phyloP scores from a whole-genome alignment of 2,329 filamentous ascomycete genomes.

The Sarocladium strictum region DNA sequence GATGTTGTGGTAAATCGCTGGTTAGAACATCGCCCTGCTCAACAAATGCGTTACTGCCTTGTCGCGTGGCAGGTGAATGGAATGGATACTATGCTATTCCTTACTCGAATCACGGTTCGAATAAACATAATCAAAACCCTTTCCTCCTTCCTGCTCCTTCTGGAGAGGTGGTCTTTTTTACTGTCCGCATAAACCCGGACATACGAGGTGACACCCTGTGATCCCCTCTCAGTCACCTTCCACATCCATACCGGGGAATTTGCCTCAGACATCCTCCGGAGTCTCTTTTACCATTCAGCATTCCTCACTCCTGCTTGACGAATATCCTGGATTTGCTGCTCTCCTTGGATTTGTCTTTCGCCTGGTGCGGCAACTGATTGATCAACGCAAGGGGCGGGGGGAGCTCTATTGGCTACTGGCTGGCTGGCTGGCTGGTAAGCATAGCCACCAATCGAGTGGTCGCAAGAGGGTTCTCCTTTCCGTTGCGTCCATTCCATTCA shows the following conservation, averaged over 20 bases:
- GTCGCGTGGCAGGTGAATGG: constrained; percentile 5
- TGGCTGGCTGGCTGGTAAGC: not conserved
- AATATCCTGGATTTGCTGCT: not conserved
- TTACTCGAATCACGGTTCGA: not conserved
- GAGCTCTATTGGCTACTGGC: not conserved
- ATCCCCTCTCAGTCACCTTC: not conserved
- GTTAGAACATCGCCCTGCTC: not conserved
- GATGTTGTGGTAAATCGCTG: not conserved
- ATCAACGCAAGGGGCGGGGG: constrained; percentile 4
- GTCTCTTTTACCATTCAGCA: too few relatives aligned
- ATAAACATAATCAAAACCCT: not conserved
- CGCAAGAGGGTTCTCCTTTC: too few relatives aligned
- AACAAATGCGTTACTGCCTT: constrained; percentile 7
- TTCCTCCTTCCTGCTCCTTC: not conserved
- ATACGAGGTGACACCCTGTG: not conserved
- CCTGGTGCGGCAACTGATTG: not conserved
- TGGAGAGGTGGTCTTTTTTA: not conserved
- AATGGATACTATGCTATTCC: not conserved
- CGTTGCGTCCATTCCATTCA: too few relatives aligned
- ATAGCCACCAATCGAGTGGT: too few relatives aligned
- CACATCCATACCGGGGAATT: not conserved
- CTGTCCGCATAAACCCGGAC: not conserved
- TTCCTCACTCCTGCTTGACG: too few relatives aligned
- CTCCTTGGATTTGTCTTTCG: not conserved
- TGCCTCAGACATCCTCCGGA: too few relatives aligned